These are phyloP conservation scores for Nemania sp. DNA, from an alignment of 2,329 filamentous ascomycete species.

Conservation along the genomic window DNA sequence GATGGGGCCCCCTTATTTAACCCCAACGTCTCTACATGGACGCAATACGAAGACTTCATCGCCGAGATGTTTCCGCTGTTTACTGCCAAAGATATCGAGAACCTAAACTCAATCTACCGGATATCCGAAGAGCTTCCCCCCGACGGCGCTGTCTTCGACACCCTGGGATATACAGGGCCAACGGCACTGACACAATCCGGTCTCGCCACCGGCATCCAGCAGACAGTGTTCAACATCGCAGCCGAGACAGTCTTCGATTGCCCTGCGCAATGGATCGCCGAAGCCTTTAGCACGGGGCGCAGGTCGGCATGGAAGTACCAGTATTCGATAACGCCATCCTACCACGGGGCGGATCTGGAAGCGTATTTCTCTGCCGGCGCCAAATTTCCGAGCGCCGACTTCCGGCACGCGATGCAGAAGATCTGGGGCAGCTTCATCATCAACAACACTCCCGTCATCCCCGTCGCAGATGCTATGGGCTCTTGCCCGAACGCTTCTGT, in stretches of 20 bases:
- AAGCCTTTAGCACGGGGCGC: conserved; percentile 44
- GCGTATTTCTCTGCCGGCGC: conserved; percentile 40
- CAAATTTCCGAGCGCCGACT: conserved; percentile 37
- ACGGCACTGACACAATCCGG: conserved; percentile 51
- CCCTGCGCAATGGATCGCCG: conserved; percentile 53
- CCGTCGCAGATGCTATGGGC: conserved; percentile 36
- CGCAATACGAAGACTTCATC: conserved; percentile 34
- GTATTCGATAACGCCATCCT: conserved; percentile 42
- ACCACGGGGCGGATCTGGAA: conserved; percentile 41
- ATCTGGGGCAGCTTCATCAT: conserved; percentile 50
- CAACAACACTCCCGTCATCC: conserved; percentile 44
- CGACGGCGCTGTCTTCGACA: conserved; percentile 40
- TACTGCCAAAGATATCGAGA: conserved; percentile 20
- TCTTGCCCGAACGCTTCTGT: conserved; percentile 38
- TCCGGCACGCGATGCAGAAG: conserved; percentile 45
- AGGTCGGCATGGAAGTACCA: conserved; percentile 48
- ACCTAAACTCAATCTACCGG: conserved; percentile 28
- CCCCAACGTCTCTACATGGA: conserved; percentile 33
- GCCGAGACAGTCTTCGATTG: conserved; percentile 55
- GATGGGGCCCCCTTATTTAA: conserved; percentile 40
- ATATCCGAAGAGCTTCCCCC: conserved; percentile 20
- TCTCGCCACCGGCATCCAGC: conserved; percentile 51
- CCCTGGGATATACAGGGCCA: conserved; percentile 40
- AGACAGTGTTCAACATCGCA: conserved; percentile 51
- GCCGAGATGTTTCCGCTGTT: conserved; percentile 33